These are phyloP conservation scores for Stemphylium vesicarium DNA, from an alignment of 2,329 filamentous ascomycete genomes.

Conservation along the genomic window DNA sequence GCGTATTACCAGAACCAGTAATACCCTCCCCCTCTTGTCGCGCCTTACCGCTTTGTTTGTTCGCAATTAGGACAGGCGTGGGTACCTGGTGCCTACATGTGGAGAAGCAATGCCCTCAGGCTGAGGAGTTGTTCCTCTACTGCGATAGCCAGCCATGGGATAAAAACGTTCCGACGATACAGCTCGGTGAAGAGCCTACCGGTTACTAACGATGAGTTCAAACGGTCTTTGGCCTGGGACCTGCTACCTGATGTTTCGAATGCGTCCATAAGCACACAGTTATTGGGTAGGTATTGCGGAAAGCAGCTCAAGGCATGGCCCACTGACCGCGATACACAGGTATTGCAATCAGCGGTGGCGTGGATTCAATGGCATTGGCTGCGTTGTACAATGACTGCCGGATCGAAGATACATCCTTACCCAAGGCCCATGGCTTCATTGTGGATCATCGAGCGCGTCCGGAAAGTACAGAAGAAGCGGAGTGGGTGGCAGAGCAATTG, in stretches of 20 bases:
- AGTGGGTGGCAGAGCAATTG: slow-evolving; percentile 57
- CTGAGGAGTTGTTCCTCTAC: slow-evolving; percentile 40
- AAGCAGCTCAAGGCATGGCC: not conserved
- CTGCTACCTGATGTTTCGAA: slow-evolving; percentile 4
- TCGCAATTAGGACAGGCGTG: not conserved
- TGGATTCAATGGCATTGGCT: slow-evolving; percentile 97
- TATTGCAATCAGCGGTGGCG: slow-evolving; percentile 87
- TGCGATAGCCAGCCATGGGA: slow-evolving; percentile 15
- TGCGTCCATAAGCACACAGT: not conserved
- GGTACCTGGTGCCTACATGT: slow-evolving; percentile 40
- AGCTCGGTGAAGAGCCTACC: slow-evolving; percentile 29
- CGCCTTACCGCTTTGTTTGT: not conserved
- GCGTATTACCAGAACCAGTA: slow-evolving; percentile 13
- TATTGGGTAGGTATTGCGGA: slow-evolving; percentile 21
- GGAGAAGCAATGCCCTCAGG: slow-evolving; percentile 42
- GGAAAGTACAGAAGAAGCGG: slow-evolving; percentile 62
- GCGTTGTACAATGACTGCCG: slow-evolving; percentile 64
- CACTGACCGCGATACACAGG: slow-evolving; percentile 40
- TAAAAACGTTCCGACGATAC: slow-evolving; percentile 25
- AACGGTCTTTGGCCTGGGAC: slow-evolving; percentile 18
- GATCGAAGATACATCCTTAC: slow-evolving; percentile 13
- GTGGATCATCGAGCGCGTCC: slow-evolving; percentile 66
- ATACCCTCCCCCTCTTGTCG: not conserved
- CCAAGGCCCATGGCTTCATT: slow-evolving; percentile 61
- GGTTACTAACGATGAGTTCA: slow-evolving; percentile 37